Evolutionary conservation across 1,284 basidiomycete genomes (phyloP).

Genomic region (Irpex rosettiformis): DNA sequence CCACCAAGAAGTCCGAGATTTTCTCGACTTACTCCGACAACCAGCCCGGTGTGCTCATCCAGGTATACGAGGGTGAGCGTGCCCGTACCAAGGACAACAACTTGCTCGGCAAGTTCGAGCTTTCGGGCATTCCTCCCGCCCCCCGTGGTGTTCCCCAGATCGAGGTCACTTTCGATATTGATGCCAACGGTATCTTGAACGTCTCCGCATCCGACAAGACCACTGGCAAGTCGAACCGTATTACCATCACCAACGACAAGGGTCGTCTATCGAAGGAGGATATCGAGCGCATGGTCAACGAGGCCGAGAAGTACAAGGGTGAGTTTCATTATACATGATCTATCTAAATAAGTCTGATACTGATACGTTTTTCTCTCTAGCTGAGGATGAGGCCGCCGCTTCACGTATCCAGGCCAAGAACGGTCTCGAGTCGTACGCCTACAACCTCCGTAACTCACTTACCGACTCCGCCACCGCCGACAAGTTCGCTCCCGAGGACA

Average conservation of each 20-base stretch:
- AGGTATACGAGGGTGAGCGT: conserved; percentile 99
- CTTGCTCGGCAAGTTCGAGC: conserved; percentile 98
- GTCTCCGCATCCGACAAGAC: conserved; percentile 97
- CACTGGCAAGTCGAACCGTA: conserved; percentile 94
- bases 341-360: not conserved
- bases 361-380: conserved; percentile 35
- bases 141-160: conserved; percentile 98
- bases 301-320: conserved; percentile 92
- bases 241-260: conserved; percentile 99
- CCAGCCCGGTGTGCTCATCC: conserved; percentile 98
- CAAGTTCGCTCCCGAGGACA: conserved; percentile 91
- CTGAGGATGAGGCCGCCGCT: conserved; percentile 80
- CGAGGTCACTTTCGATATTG: conserved; percentile 98
- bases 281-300: conserved; percentile 95
- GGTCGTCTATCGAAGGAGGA: conserved; percentile 98
- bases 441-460: conserved; percentile 94
- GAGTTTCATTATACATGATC: conserved; percentile 23
- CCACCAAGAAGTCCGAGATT: conserved; percentile 98
- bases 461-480: conserved; percentile 80
- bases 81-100: conserved; percentile 99
- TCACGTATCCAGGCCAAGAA: conserved; percentile 88
- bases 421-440: conserved; percentile 88
- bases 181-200: conserved; percentile 97
- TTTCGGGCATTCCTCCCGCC: conserved; percentile 95
- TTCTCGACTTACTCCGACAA: conserved; percentile 99